Conservation (phyloP, 306 rosid genomes). For the Oxytropis ochrocephala region DNA sequence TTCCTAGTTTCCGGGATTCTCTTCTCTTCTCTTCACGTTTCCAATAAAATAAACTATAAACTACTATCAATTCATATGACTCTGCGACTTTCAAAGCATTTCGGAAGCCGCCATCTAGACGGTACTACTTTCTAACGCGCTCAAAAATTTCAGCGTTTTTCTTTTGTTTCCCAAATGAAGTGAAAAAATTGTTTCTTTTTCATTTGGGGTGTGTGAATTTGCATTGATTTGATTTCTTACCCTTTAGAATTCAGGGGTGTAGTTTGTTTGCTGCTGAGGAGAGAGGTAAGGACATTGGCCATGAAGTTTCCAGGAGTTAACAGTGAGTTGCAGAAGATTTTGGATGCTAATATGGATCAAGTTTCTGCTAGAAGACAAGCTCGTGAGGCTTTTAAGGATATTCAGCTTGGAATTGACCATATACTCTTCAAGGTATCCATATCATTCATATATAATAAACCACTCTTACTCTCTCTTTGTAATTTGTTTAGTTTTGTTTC, state of each 20-base stretch:
- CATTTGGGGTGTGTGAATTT: neutral
- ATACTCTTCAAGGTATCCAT: constrained; percentile 60
- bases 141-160: neutral
- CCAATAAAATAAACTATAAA: neutral
- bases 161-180: neutral
- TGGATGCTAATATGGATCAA: constrained; percentile 61
- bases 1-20: neutral
- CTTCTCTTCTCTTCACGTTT: neutral
- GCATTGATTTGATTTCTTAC: neutral
- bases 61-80: neutral
- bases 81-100: neutral
- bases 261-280: constrained; percentile 13
- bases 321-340: constrained; percentile 49
- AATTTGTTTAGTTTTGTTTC: neutral
- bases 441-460: neutral
- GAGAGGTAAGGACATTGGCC: constrained; percentile 29
- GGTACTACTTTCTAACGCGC: neutral
- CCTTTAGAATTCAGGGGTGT: constrained; percentile 19
- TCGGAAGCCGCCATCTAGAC: neutral
- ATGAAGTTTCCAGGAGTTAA: constrained; percentile 47
- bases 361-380: constrained; percentile 70
- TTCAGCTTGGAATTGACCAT: constrained; percentile 80
- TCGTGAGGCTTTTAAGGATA: constrained; percentile 68
- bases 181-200: neutral
- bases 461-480: neutral